Base-by-base conservation (phyloP, 768 basidiomycete genomes). In the Agrocybe pediades region DNA sequence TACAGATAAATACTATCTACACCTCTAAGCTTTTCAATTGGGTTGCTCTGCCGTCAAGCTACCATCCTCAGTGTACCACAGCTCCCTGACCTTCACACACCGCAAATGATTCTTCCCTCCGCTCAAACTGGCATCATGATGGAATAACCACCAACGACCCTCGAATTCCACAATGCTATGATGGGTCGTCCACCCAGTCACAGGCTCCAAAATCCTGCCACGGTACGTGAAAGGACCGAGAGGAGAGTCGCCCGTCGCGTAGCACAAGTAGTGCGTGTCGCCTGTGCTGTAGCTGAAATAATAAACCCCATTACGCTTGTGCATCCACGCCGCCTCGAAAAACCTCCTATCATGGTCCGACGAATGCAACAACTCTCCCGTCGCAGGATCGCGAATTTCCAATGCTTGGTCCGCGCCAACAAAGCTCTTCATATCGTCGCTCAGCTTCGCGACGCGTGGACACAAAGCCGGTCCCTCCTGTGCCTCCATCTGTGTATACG, bases 271-370 rank as follows among this genome's bases (percentile, higher is more conserved):
- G 46, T 63, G 62, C 6, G 62, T 63, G 51, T 63, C 62, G 16
- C 62, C 62, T 17, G 62, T 63, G 36, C 59, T 61, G 44, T 63
- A 63, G 27, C 54, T 56, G 55, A 63, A 63, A 36, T 63, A 63
- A 41, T 63, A 63, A 17, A 54, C 46, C 20, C 55, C 60, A 25
- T 55, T 52, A n/a, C 54, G 40, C 46, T 63, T 63, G 48, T 63
- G 62, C 60, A 63, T 40, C 62, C 62, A 63, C 20, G 59, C 60
- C 3, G 62, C 62, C 50, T 63, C 62, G 42, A 63, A 63, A 60
- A 63, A 63, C 41, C 62, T 50, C 46, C 60, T 55, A 39, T 61
- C 62, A 41, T 63, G 62, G 53, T 63, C 62, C 13, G 53, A 53
- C 5, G 62, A 60, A n/a, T 56, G 51, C 15, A 63, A 27, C 19